These are phyloP conservation scores for Ustulina deusta DNA, from an alignment of 2,329 filamentous ascomycete species.

Conservation along the genomic window DNA sequence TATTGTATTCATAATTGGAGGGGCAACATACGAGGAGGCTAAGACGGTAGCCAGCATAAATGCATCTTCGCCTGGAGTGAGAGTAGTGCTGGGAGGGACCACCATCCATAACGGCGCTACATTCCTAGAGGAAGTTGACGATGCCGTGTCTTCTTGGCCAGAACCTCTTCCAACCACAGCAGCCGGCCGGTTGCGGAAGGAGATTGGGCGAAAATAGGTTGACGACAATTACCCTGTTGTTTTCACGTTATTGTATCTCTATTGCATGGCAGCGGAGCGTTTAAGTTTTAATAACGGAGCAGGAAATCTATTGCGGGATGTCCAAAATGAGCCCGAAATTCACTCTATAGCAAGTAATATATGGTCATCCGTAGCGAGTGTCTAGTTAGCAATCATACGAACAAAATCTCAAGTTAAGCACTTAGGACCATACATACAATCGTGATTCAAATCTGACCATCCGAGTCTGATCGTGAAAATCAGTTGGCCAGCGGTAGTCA, in stretches of 20 bases:
- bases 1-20: conserved; percentile 92
- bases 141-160: conserved; percentile 88
- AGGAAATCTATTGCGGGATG: neutral
- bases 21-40: conserved; percentile 95
- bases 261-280: conserved; percentile 9
- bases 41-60: conserved; percentile 97
- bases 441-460: neutral
- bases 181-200: conserved; percentile 71
- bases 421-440: neutral
- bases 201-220: conserved; percentile 65
- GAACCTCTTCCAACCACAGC: conserved; percentile 72
- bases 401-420: neutral
- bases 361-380: neutral
- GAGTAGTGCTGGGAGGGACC: conserved; percentile 90
- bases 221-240: neutral
- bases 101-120: conserved; percentile 87
- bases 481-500: too few relatives aligned
- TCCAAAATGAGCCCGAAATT: neutral
- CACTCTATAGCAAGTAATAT: conserved; percentile 1
- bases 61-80: conserved; percentile 86
- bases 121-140: conserved; percentile 92
- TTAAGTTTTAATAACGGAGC: neutral
- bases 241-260: conserved; percentile 11
- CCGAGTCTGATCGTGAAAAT: neutral
- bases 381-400: neutral